phyloP scores from a whole-genome alignment of 306 rosid genomes.

The Abrus pulchellus region DNA sequence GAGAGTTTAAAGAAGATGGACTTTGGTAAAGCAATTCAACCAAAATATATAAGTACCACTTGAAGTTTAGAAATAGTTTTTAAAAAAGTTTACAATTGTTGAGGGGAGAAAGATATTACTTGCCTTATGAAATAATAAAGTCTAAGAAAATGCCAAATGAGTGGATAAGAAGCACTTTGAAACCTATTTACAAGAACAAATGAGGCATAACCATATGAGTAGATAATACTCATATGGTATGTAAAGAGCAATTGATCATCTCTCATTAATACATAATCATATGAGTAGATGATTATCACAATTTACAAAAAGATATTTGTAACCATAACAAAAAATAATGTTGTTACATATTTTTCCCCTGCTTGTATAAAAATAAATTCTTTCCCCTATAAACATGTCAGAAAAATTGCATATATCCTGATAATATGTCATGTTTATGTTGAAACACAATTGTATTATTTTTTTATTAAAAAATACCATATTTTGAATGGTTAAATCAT shows the following conservation, averaged over 20 bases:
- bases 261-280: background rate
- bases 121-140: background rate
- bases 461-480: background rate
- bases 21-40: background rate
- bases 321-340: background rate
- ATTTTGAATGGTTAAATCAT: constrained; percentile 3
- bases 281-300: background rate
- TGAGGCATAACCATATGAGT: background rate
- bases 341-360: background rate
- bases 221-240: background rate
- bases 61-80: background rate
- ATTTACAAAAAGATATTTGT: background rate
- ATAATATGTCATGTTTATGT: background rate
- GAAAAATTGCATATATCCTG: background rate
- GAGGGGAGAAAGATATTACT: background rate
- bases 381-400: background rate
- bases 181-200: background rate
- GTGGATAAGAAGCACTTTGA: background rate
- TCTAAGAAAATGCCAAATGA: background rate
- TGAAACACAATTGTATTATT: background rate
- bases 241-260: background rate
- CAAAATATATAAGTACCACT: background rate
- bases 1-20: background rate
- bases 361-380: background rate
- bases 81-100: background rate